Base-by-base conservation (phyloP, 1,284 basidiomycete species). In the Cystobasidiaceae sp. region DNA sequence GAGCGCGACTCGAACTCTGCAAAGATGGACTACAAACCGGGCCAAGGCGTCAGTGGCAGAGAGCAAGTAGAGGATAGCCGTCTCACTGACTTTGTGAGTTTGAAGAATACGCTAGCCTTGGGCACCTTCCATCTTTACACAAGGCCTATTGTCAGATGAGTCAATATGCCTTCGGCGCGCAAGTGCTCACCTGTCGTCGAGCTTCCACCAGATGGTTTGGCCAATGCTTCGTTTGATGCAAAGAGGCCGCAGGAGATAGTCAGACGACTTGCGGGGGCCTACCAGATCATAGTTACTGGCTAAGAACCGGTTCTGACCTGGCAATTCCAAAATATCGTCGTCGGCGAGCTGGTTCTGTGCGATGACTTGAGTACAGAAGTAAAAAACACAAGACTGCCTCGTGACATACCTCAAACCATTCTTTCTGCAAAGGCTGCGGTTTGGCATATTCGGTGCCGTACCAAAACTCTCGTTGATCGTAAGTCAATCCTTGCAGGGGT, bases 401-500 rank as follows among this genome's bases (percentile, higher is more conserved):
- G 9, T n/a, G 6, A 43, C 60, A 8, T 13, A 64, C 62, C 51
- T 49, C 75, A 37, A 88, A 70, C 70, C 89, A 85, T 25, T 82
- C 81, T 21, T 84, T 78, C 46, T 86, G 82, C 69, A 91, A 84
- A 64, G 80, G 80, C 68, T 85, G 80, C 21, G 89, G 84, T n/a
- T n/a, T 48, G 79, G 56, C 79, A 75, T 92, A 93, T 71, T 85
- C 82, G 0, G 92, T 93, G 3, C 86, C 87, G 75, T 96, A 97
- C 39, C 80, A 78, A 82, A 87, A 87, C 61, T 88, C 89, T 75
- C 88, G 88, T 50, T 82, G 80, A 69, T 85, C 78, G 85, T 89
- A 94, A 9, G 76, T 49, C 61, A 74, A 71, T 63, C 74, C 79
- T 17, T 81, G 81, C 37, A 82, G 80, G 60, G 76, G 71, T 81